phyloP scores from a whole-genome alignment of 306 rosid species.

The Canavalia ensiformis region DNA sequence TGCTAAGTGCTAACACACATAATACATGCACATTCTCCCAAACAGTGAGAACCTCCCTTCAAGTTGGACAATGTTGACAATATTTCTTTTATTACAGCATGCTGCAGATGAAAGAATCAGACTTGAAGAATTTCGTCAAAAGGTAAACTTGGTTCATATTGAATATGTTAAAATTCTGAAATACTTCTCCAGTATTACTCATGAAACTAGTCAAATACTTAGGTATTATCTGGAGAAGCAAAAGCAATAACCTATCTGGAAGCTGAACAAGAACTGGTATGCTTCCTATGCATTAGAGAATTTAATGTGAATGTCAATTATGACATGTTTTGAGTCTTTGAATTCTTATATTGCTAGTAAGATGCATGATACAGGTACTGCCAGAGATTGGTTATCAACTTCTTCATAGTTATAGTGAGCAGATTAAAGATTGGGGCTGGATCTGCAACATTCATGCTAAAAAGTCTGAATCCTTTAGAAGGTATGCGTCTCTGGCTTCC shows the following conservation, averaged over 20 bases:
- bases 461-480: slow-evolving; percentile 75
- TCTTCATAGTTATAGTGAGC: slow-evolving; percentile 73
- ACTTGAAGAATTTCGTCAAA: slow-evolving; percentile 87
- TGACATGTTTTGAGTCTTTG: slow-evolving; percentile 37
- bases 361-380: slow-evolving; percentile 64
- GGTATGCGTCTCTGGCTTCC: slow-evolving; percentile 54
- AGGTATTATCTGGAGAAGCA: slow-evolving; percentile 91
- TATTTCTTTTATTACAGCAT: slow-evolving; percentile 66
- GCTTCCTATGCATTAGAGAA: slow-evolving; percentile 50
- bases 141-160: slow-evolving; percentile 61
- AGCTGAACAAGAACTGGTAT: slow-evolving; percentile 84
- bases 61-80: slow-evolving; percentile 42
- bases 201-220: slow-evolving; percentile 41
- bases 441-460: slow-evolving; percentile 76
- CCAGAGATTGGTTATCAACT: slow-evolving; percentile 91
- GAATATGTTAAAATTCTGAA: slow-evolving; percentile 20
- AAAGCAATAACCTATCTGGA: slow-evolving; percentile 73
- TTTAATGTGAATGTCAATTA: slow-evolving; percentile 8
- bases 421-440: slow-evolving; percentile 93
- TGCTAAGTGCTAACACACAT: slow-evolving; percentile 4
- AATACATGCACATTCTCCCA: background rate
- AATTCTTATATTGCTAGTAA: slow-evolving; percentile 43
- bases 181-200: slow-evolving; percentile 43
- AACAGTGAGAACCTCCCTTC: slow-evolving; percentile 4
- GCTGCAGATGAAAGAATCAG: slow-evolving; percentile 98